Base-by-base conservation (phyloP, 1,284 basidiomycete genomes). In the Leucoagaricus sp. region DNA sequence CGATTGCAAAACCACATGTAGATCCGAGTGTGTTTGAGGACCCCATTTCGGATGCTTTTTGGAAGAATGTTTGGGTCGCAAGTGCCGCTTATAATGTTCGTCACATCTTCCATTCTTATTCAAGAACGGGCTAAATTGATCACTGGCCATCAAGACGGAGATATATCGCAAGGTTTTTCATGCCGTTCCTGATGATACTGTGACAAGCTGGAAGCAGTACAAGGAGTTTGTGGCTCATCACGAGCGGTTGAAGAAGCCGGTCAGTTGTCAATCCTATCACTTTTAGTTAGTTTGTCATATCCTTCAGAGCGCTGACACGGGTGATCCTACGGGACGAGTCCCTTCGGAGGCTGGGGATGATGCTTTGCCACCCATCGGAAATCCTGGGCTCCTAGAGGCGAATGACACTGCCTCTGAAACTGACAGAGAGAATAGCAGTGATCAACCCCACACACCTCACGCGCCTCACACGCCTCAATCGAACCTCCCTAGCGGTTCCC, bases 201-300 rank as follows among this genome's bases (percentile, higher is more conserved):
- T 97, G 53, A 90, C 89, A 1, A 95, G 94, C 0, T 98, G 95
- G 96, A 94, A 94, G 65, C 91, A 93, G 67, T 96, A 96, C 75
- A 95, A 89, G 69, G 89, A 94, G 59, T 96, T 93, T 64, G 71
- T 87, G 40, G 72, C 81, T 31, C 82, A 92, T 65, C 87, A 92
- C 58, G 93, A 94, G 62, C 84, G 90, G 29, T 73, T 93, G 60
- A 83, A 79, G 63, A 88, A 84, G 72, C 80, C 80, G 33, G 89
- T 89, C 64, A 80, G 69, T 26, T 40, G 48, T 44, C 23, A 46
- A 29, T 19, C 13, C 40, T 34, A 41, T 58, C 44, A 31, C 44
- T 28, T 38, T 5, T 19, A 1, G 47, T 34, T 56, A 26, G 23
- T 48, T 28, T 50, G 42, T 55, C 53, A 23, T 15, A 60, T 41